Percentiles rank a stretch among this genome's conserved stretches.
phyloP scores from a whole-genome alignment of 225 moss, liverwort and hornwort genomes.

The Pseudisothecium myosuroides region DNA sequence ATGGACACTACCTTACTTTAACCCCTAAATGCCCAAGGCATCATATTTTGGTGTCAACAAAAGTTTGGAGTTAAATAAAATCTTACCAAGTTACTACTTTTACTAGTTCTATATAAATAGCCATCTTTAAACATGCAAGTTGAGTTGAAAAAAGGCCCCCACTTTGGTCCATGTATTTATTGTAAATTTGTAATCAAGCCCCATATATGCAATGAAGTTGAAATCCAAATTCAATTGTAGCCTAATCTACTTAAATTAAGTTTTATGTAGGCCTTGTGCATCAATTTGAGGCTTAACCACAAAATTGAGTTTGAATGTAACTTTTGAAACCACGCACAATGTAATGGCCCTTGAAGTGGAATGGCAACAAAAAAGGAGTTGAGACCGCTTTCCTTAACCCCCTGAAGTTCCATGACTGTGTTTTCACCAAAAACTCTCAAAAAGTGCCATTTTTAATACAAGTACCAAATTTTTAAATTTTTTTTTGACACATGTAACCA shows the following conservation, averaged over 20 bases:
- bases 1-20: no score
- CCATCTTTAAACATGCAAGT: fast-evolving
- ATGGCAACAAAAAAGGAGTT: no score
- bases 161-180: not conserved
- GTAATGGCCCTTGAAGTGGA: not conserved
- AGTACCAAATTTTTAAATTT: no score
- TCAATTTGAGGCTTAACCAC: not conserved
- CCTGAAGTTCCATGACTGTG: no score
- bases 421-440: no score
- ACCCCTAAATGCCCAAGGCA: no score
- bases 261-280: not conserved
- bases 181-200: not conserved
- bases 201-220: not conserved
- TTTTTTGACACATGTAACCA: no score
- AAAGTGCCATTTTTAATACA: no score
- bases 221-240: not conserved
- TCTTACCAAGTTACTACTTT: no score
- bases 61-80: no score
- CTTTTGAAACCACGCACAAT: not conserved
- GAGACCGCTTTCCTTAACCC: not conserved
- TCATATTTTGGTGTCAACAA: no score
- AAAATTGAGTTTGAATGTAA: not conserved
- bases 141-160: not conserved
- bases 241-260: not conserved
- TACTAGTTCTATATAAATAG: no score